A percentile compares a stretch with the other conserved stretches of the same genome.
phyloP scores from a whole-genome alignment of 2,329 filamentous ascomycete species.

The Exophiala aquamarina region DNA sequence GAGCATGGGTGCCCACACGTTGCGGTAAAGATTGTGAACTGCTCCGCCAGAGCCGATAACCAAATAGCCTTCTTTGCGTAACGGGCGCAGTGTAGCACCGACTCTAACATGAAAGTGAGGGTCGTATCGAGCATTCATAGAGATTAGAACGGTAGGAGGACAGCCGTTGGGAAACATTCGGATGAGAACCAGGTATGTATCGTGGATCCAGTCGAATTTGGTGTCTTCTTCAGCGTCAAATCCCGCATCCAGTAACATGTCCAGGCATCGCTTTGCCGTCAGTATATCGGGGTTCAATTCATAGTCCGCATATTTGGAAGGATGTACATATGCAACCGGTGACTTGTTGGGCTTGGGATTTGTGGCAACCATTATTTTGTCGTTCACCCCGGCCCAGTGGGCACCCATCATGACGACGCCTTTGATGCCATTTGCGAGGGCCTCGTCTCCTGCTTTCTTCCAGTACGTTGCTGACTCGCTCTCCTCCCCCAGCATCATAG shows the following conservation, averaged over 20 bases:
- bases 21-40: slow-evolving; percentile 48
- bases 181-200: slow-evolving; percentile 67
- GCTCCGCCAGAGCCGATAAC: slow-evolving; percentile 11
- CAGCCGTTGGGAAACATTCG: slow-evolving; percentile 61
- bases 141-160: slow-evolving; percentile 63
- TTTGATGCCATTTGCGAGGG: slow-evolving; percentile 59
- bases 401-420: slow-evolving; percentile 69
- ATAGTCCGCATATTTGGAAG: slow-evolving; percentile 64
- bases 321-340: slow-evolving; percentile 63
- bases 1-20: slow-evolving; percentile 65
- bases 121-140: slow-evolving; percentile 55
- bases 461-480: slow-evolving; percentile 63
- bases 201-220: slow-evolving; percentile 70
- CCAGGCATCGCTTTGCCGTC: slow-evolving; percentile 51
- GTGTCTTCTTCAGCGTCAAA: slow-evolving; percentile 48
- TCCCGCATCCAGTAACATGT: slow-evolving; percentile 50
- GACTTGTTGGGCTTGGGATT: slow-evolving; percentile 38
- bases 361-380: slow-evolving; percentile 60
- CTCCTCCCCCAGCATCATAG: slow-evolving; percentile 70
- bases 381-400: slow-evolving; percentile 62
- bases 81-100: slow-evolving; percentile 55
- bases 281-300: slow-evolving; percentile 59
- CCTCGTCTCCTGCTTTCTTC: slow-evolving; percentile 65
- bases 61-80: slow-evolving; percentile 40
- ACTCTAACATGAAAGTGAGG: slow-evolving; percentile 58